Evolutionary conservation across 2,329 filamentous ascomycete genomes (phyloP).

Genomic region (Cladosporium sp.): DNA sequence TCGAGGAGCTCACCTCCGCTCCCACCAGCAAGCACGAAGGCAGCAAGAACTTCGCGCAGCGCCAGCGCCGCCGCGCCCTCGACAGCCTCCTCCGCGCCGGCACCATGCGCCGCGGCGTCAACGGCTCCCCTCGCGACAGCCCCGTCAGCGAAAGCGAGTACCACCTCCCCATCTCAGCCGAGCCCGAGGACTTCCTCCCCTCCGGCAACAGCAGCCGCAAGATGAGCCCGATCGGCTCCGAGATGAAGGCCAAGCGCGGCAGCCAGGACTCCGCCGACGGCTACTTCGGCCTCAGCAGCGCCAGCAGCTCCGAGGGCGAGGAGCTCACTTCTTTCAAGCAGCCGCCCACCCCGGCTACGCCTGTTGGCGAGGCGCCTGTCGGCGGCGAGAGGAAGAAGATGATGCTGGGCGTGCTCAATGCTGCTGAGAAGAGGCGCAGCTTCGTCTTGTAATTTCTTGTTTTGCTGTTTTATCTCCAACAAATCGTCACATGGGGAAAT

Average conservation of each 20-base stretch:
- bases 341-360: conserved; percentile 47
- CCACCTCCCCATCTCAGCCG: conserved; percentile 60
- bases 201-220: conserved; percentile 25
- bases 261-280: conserved; percentile 30
- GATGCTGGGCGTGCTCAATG: conserved; percentile 79
- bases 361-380: conserved; percentile 69
- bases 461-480: not conserved
- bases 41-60: conserved; percentile 92
- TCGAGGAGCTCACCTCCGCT: conserved; percentile 84
- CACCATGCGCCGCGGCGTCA: conserved; percentile 68
- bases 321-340: conserved; percentile 27
- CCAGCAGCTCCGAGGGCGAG: conserved; percentile 56
- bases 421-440: conserved; percentile 83
- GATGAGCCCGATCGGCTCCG: conserved; percentile 34
- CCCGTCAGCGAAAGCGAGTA: conserved; percentile 77
- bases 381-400: conserved; percentile 83
- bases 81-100: conserved; percentile 88
- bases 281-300: conserved; percentile 51
- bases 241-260: conserved; percentile 33
- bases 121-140: conserved; percentile 58
- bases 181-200: conserved; percentile 55
- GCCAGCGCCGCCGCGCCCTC: conserved; percentile 85
- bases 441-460: conserved; percentile 44
- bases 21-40: conserved; percentile 91
- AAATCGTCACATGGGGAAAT: not conserved